Evolutionary conservation across 257 asterid genomes (phyloP).

Genomic region (Oldenlandia corymbosa): DNA sequence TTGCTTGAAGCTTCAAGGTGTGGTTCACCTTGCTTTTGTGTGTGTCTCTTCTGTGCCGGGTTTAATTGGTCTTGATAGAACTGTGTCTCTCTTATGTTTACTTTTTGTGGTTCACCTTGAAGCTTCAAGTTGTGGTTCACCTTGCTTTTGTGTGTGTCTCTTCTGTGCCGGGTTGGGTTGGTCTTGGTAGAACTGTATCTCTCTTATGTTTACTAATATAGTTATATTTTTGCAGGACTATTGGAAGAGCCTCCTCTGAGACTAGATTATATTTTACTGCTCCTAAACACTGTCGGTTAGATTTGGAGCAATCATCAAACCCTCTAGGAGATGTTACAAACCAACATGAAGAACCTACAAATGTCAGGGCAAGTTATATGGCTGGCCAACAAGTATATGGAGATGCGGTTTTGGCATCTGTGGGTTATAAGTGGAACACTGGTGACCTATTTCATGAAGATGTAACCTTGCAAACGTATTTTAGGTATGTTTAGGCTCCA

Average conservation of each 20-base stretch:
- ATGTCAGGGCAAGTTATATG: constrained; percentile 71
- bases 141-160: background rate
- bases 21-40: background rate
- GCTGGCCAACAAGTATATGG: constrained; percentile 67
- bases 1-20: background rate
- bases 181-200: background rate
- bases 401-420: constrained; percentile 82
- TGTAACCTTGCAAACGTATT: constrained; percentile 53
- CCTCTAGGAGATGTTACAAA: constrained; percentile 25
- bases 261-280: constrained; percentile 61
- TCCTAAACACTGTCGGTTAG: constrained; percentile 34
- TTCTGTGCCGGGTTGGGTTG: background rate
- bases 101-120: no score
- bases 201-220: no score
- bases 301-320: constrained; percentile 27
- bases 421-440: constrained; percentile 82
- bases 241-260: constrained; percentile 93
- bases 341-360: constrained; percentile 43
- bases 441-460: constrained; percentile 54
- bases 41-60: background rate
- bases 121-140: background rate
- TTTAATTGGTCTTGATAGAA: background rate
- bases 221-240: constrained; percentile 48
- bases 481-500: constrained; percentile 44
- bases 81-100: constrained; percentile 16